phyloP scores from a whole-genome alignment of 371 early-diverging fungal species.

The Batkoa obscura region DNA sequence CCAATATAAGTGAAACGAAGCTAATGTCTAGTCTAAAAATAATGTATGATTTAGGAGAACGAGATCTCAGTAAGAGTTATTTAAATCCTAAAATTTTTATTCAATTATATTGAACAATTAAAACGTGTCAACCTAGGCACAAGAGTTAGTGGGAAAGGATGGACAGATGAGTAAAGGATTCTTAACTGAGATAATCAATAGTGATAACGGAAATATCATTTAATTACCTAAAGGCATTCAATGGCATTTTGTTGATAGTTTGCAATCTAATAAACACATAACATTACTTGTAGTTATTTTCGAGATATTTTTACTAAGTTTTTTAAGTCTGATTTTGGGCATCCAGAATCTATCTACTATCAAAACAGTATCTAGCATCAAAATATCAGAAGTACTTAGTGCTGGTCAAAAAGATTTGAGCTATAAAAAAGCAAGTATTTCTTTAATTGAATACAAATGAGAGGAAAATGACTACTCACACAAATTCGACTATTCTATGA shows the following conservation, averaged over 20 bases:
- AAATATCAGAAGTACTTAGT: constrained; percentile 64
- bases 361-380: constrained; percentile 71
- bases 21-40: constrained; percentile 55
- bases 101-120: background rate
- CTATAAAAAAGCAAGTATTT: constrained; percentile 36
- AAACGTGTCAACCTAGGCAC: constrained; percentile 27
- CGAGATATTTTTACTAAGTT: background rate
- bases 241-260: constrained; percentile 92
- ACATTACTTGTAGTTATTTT: constrained; percentile 22
- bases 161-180: constrained; percentile 21
- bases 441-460: constrained; percentile 88
- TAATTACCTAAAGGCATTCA: constrained; percentile 51
- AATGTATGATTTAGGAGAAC: constrained; percentile 62
- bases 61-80: constrained; percentile 93
- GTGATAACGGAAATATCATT: background rate
- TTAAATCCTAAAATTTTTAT: no score
- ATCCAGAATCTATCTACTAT: constrained; percentile 78
- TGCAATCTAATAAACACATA: constrained; percentile 93
- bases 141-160: constrained; percentile 86
- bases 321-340: constrained; percentile 13
- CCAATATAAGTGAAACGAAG: constrained; percentile 86
- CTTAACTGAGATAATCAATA: background rate
- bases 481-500: no score
- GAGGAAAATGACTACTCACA: no score
- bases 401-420: constrained; percentile 34